phyloP scores from a whole-genome alignment of 2,329 filamentous ascomycete genomes.

The Fusarium praegraminearum region DNA sequence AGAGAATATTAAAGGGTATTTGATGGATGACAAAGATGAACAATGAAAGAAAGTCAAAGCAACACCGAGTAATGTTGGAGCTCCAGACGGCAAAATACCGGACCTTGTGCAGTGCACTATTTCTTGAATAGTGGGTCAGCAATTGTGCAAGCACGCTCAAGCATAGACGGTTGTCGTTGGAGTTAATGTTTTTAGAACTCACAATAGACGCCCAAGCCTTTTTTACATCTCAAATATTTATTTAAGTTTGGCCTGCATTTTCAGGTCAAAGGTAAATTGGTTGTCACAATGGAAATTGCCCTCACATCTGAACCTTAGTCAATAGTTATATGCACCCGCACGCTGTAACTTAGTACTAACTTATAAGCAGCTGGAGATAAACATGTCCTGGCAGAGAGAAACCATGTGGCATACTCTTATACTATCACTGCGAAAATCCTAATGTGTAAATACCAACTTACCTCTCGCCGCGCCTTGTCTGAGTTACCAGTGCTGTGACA shows the following conservation, averaged over 20 bases:
- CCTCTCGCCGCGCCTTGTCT: background rate
- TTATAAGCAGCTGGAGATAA: background rate
- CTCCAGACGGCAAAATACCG: slow-evolving; percentile 40
- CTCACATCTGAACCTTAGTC: background rate
- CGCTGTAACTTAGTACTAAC: background rate
- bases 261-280: background rate
- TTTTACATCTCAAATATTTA: background rate
- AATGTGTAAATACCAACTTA: background rate
- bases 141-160: slow-evolving; percentile 11
- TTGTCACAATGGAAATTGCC: background rate
- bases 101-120: slow-evolving; percentile 24
- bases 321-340: background rate
- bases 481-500: background rate
- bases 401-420: background rate
- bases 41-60: slow-evolving; percentile 24
- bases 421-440: background rate
- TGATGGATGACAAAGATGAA: slow-evolving; percentile 42
- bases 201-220: too few species aligned
- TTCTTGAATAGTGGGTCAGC: slow-evolving; percentile 15
- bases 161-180: background rate
- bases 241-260: background rate
- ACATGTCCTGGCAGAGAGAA: background rate
- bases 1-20: slow-evolving; percentile 20
- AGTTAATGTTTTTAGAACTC: background rate
- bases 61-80: slow-evolving; percentile 29